Evolutionary conservation across 148 eudicot genomes (phyloP), one percentile per base, ranked within the genome.

Genomic region (Camellia japonica): DNA sequence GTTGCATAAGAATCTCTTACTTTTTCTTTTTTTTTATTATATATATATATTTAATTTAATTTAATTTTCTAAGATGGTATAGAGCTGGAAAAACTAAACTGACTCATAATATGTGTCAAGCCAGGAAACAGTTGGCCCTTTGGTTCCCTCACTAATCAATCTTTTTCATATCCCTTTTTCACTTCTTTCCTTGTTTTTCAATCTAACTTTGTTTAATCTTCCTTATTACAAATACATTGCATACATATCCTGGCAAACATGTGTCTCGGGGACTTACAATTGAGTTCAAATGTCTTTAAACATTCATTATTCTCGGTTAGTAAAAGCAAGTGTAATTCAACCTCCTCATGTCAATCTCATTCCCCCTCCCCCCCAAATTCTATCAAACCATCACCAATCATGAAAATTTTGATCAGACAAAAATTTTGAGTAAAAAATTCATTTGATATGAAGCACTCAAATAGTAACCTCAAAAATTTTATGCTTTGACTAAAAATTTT

Each of bases 211-310:
- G 67, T 59, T 75, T 75, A 59, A 2, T 60, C 30, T 18, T 75
- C 30, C 23, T 60, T 76, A 13, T 11, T 11, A 30, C 38, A 46
- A 73, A 16, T 71, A 19, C 65, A 68, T 30, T 68, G 9, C 11
- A 16, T 38, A 42, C 14, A 76, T 73, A 23, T 18, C 56, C 58
- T 61, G 68, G 69, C 42, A 42, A 30, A 51, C 68, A 62, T 76
- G 78, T 76, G 67, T 18, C 15, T 60, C 4, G 19, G 61, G 69
- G 78, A 76, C 58, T 76, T 76, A 49, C 66, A 43, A 67, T 30
- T 42, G 23, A 75, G 20, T 76, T 76, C 66, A 76, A 20, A 9
- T 47, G 78, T 52, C 55, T 76, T 76, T 76, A 41, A 16, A 19
- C 4, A 42, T 73, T 54, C 11, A 30, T 61, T 44, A 20, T 44